phyloP scores from a whole-genome alignment of 2,329 filamentous ascomycete genomes.

The Akanthomyces dipterigenus region DNA sequence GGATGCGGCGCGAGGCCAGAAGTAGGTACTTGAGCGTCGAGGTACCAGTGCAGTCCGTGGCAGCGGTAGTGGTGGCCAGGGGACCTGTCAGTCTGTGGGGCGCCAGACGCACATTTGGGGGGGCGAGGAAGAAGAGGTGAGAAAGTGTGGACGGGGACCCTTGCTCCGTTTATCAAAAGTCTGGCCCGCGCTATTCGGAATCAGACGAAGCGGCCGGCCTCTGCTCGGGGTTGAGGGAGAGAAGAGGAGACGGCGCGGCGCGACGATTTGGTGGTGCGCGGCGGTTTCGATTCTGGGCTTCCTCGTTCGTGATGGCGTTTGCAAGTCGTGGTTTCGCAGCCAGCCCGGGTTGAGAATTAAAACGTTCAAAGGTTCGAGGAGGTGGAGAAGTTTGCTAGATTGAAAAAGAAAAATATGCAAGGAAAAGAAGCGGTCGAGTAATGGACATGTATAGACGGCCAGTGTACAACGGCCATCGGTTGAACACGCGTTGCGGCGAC shows the following conservation, averaged over 20 bases:
- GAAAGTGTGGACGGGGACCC: neutral
- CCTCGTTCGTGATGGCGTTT: neutral
- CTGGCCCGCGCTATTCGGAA: neutral
- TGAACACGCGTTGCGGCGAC: neutral
- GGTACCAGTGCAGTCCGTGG: neutral
- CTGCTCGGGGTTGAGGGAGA: neutral
- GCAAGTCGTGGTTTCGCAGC: neutral
- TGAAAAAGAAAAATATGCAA: neutral
- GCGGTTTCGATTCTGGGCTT: neutral
- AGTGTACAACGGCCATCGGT: neutral
- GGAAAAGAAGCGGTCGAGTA: constrained; percentile 1
- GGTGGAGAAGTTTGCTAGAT: neutral
- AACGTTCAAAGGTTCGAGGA: neutral
- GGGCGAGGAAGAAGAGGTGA: neutral
- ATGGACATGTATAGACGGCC: neutral
- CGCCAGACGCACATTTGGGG: constrained; percentile 3
- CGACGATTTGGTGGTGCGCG: neutral
- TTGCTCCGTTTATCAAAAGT: neutral
- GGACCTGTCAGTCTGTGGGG: constrained; percentile 1
- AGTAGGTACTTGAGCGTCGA: no score
- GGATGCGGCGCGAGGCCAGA: neutral
- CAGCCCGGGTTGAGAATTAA: neutral
- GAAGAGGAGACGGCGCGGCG: neutral
- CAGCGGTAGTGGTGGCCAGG: neutral
- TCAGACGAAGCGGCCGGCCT: neutral